Percentiles rank a stretch among this genome's conserved stretches.
These are phyloP conservation scores for Jatropha podagrica DNA, from an alignment of 441 rosid species.

Conservation along the genomic window DNA sequence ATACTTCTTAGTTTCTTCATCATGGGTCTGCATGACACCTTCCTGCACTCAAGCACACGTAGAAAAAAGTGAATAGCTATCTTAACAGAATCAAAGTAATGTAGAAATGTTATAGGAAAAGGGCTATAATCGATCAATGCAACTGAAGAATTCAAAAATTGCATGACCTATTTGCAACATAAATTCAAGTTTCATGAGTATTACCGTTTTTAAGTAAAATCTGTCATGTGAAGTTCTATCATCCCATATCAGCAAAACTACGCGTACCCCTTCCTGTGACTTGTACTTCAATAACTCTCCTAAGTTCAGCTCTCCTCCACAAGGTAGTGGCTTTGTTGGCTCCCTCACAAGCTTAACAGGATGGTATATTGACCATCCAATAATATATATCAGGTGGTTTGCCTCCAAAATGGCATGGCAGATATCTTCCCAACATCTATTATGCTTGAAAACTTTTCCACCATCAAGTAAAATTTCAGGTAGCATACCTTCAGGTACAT, in stretches of 20 bases:
- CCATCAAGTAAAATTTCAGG: conserved; percentile 62
- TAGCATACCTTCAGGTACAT: conserved; percentile 50
- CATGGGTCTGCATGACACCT: conserved; percentile 89
- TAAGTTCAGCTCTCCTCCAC: conserved; percentile 57
- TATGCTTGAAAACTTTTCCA: conserved; percentile 55
- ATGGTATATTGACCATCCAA: conserved; percentile 82
- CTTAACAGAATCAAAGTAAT: conserved; percentile 2
- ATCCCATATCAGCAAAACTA: conserved; percentile 70
- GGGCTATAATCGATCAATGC: no score
- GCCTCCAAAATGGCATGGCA: conserved; percentile 79
- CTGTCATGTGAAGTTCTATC: conserved; percentile 81
- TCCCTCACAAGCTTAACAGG: conserved; percentile 63
- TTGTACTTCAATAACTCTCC: conserved; percentile 74
- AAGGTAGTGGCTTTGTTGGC: conserved; percentile 49
- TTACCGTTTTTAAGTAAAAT: conserved; percentile 61
- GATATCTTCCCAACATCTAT: conserved; percentile 80
- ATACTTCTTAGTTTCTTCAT: conserved; percentile 71
- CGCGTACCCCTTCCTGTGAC: conserved; percentile 86
- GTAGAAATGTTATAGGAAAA: not conserved
- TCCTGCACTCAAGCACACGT: conserved; percentile 39
- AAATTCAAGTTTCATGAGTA: conserved; percentile 8
- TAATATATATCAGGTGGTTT: conserved; percentile 61
- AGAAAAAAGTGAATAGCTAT: conserved; percentile 6
- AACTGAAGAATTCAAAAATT: not conserved
- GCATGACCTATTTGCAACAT: not conserved